Conservation (phyloP, 2,329 filamentous ascomycete species). For the Aureobasidium namibiae region DNA sequence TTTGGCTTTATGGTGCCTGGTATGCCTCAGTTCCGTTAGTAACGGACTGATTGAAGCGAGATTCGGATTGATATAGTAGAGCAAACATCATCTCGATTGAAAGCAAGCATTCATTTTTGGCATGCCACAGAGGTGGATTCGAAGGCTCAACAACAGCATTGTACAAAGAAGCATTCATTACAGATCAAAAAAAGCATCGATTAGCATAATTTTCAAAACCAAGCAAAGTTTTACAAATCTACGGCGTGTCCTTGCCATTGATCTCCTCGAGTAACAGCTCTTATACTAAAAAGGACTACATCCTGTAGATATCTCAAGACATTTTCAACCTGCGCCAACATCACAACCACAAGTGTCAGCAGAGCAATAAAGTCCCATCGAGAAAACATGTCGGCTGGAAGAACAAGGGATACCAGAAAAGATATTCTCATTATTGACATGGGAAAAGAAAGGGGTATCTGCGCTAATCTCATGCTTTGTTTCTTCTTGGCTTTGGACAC, state of each 20-base stretch:
- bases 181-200: not conserved
- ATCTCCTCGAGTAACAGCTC: no score
- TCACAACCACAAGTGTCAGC: no score
- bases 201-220: not conserved
- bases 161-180: not conserved
- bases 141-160: not conserved
- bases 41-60: not conserved
- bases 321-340: no score
- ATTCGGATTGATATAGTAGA: not conserved
- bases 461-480: conserved; percentile 7
- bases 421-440: not conserved
- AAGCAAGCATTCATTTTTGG: not conserved
- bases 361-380: no score
- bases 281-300: no score
- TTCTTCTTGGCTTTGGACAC: not conserved
- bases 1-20: conserved; percentile 28
- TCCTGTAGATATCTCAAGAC: no score
- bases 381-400: not conserved
- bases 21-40: conserved; percentile 12
- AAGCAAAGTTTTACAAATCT: no score
- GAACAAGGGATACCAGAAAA: not conserved
- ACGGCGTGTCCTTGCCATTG: no score
- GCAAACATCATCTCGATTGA: no score
- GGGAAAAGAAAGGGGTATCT: not conserved
- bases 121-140: not conserved